phyloP scores from a whole-genome alignment of 2,329 filamentous ascomycete genomes.

The Sphaerostilbella broomeana region DNA sequence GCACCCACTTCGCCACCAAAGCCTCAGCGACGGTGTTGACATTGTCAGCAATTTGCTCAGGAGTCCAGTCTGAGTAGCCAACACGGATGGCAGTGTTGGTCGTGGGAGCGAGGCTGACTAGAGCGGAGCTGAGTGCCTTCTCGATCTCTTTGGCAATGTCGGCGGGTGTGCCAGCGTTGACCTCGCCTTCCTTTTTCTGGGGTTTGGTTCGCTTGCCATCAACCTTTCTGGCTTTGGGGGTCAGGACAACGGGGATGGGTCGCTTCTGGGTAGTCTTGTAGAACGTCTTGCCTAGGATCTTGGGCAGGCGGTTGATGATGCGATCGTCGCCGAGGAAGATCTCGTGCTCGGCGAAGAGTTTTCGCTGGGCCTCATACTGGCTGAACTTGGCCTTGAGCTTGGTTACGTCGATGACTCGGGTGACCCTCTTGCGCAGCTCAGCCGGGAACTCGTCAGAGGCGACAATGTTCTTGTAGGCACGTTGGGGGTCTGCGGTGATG shows the following conservation, averaged over 20 bases:
- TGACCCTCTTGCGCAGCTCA: conserved; percentile 60
- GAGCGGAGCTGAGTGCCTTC: conserved; percentile 66
- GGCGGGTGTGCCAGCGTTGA: conserved; percentile 47
- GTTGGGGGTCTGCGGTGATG: conserved; percentile 75
- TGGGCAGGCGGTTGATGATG: conserved; percentile 67
- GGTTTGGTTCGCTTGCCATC: conserved; percentile 53
- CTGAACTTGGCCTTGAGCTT: conserved; percentile 81
- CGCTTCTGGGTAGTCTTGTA: conserved; percentile 79
- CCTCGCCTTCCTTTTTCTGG: conserved; percentile 43
- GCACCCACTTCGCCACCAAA: conserved; percentile 71
- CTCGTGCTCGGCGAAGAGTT: conserved; percentile 80
- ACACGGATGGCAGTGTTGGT: conserved; percentile 77
- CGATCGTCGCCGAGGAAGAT: conserved; percentile 90
- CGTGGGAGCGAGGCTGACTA: conserved; percentile 72
- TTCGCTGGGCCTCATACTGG: conserved; percentile 79
- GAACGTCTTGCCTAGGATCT: conserved; percentile 82
- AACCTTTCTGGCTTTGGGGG: conserved; percentile 53
- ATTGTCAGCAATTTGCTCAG: conserved; percentile 75
- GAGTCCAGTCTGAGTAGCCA: conserved; percentile 65
- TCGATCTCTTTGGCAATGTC: conserved; percentile 76
- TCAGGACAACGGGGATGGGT: conserved; percentile 74
- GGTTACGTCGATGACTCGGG: conserved; percentile 69
- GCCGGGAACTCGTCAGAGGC: conserved; percentile 65
- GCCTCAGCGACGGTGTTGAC: conserved; percentile 62
- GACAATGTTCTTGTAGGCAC: conserved; percentile 84